Evolutionary conservation across 2,329 filamentous ascomycete species (phyloP), one percentile per base, ranked within the genome.

Genomic region (Tolypocladium ovalisporum): DNA sequence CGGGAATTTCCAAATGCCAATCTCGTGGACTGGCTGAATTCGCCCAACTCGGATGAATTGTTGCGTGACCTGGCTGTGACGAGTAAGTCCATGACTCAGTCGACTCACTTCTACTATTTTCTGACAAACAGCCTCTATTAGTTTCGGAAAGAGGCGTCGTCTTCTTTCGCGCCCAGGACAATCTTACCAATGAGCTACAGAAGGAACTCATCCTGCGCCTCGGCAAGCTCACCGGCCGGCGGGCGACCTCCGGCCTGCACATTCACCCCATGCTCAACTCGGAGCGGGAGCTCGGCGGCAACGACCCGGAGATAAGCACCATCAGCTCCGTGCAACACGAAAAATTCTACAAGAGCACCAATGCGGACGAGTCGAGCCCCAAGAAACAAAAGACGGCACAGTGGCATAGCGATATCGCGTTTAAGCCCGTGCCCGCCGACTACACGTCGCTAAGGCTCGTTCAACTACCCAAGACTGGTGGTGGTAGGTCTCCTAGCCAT

Each of bases 131-230:
- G 4, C 8, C 1, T 32, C 27, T 32, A 27, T 47, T 27, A 87
- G 85, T 89, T 62, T 88, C 85, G 1, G 80, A 83, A 59, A 80
- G 86, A 0, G 85, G 85, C 12, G 86, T 89, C 4, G 84, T 88
- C 36, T 87, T 88, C 73, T 87, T 89, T 71, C 80, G 85, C 24
- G 77, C 80, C 35, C 86, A 89, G 61, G 75, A 86, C 65, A 73
- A 75, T 39, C 70, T 88, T 40, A 79, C 77, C 61, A 79, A 86
- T 65, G 81, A 83, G 1, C 76, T 85, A 2, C 84, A 87, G 64
- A 89, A 89, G 71, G 73, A 84, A 56, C 75, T 89, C 0, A 81
- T 84, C 24, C 77, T 85, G 52, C 75, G 79, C 0, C 76, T 87
- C 1, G 84, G 84, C 13, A 71, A 83, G 65, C 74, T 85, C 0